Conservation (phyloP, 257 asterid species). For the Gentiana dahurica region DNA sequence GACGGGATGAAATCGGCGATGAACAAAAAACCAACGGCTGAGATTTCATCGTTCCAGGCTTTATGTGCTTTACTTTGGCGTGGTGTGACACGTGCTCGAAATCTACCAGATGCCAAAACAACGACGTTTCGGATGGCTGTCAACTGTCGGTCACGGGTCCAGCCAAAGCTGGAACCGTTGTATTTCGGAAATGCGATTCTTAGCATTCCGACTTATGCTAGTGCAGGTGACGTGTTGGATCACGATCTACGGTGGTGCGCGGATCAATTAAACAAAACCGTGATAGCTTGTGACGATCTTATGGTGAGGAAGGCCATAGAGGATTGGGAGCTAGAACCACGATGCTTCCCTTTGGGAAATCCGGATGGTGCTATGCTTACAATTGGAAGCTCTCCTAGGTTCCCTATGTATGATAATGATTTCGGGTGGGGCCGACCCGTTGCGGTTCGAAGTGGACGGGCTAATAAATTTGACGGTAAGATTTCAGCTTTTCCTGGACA, state of each 20-base stretch:
- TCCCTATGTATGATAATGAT: slow-evolving; percentile 32
- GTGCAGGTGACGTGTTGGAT: slow-evolving; percentile 22
- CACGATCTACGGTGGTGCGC: slow-evolving; percentile 26
- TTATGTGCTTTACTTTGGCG: slow-evolving; percentile 34
- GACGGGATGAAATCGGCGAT: slow-evolving; percentile 23
- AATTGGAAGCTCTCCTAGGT: slow-evolving; percentile 32
- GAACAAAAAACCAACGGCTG: slow-evolving; percentile 21
- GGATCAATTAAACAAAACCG: slow-evolving; percentile 19
- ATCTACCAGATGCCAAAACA: slow-evolving; percentile 14
- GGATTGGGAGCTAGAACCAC: slow-evolving; percentile 26
- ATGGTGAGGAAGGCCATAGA: slow-evolving; percentile 16
- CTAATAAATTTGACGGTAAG: slow-evolving; percentile 29
- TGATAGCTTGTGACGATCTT: slow-evolving; percentile 9
- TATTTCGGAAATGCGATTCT: slow-evolving; percentile 31
- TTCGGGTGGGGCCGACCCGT: slow-evolving; percentile 36
- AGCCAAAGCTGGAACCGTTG: slow-evolving; percentile 19
- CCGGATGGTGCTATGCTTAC: slow-evolving; percentile 32
- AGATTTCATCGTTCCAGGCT: slow-evolving; percentile 31
- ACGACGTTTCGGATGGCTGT: slow-evolving; percentile 26
- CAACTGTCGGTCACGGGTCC: slow-evolving; percentile 25
- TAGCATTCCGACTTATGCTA: slow-evolving; percentile 24
- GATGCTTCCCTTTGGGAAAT: slow-evolving; percentile 27
- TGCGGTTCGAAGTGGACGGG: slow-evolving; percentile 24
- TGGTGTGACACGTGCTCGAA: slow-evolving; percentile 35
- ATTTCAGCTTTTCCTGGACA: slow-evolving; percentile 28